A percentile compares a stretch with the other conserved stretches of the same genome.
These are phyloP conservation scores for Talaromyces sp. DNA, from an alignment of 2,329 filamentous ascomycete genomes.

Conservation along the genomic window DNA sequence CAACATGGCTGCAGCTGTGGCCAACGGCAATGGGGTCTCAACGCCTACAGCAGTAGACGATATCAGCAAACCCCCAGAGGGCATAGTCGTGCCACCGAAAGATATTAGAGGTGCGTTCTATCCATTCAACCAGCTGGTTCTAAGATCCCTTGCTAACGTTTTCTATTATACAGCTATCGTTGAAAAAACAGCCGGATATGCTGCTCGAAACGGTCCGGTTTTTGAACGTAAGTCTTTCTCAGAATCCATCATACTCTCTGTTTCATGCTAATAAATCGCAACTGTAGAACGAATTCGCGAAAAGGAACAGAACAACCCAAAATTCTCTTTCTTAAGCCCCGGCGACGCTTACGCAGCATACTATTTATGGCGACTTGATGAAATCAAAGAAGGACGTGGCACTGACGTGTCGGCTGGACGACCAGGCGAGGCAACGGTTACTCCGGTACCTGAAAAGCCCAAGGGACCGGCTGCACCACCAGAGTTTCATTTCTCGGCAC, in stretches of 20 bases:
- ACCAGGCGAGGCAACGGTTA: constrained; percentile 56
- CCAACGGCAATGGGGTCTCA: constrained; percentile 32
- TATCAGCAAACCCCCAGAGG: constrained; percentile 70
- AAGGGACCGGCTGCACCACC: constrained; percentile 79
- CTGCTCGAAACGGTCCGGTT: constrained; percentile 57
- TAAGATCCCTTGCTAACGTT: constrained; percentile 22
- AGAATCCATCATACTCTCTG: not conserved
- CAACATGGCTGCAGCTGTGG: constrained; percentile 37
- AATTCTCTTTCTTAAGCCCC: constrained; percentile 79
- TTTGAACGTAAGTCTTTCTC: constrained; percentile 52
- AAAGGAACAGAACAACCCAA: constrained; percentile 78
- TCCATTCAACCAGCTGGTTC: constrained; percentile 1
- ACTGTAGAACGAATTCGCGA: constrained; percentile 67
- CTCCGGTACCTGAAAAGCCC: constrained; percentile 56
- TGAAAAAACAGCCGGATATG: constrained; percentile 92
- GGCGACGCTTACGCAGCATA: constrained; percentile 81
- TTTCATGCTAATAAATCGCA: not conserved
- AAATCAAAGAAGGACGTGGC: constrained; percentile 78
- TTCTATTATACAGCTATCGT: constrained; percentile 53
- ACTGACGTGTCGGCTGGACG: constrained; percentile 72
- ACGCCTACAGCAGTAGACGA: constrained; percentile 46
- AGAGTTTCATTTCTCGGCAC: constrained; percentile 87
- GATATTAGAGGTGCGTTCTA: constrained; percentile 62
- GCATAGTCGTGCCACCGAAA: constrained; percentile 77
- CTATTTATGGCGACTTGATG: constrained; percentile 83